These are phyloP conservation scores for Spizellomyces sp. DNA, from an alignment of 192 early-diverging fungal species.

Conservation along the genomic window DNA sequence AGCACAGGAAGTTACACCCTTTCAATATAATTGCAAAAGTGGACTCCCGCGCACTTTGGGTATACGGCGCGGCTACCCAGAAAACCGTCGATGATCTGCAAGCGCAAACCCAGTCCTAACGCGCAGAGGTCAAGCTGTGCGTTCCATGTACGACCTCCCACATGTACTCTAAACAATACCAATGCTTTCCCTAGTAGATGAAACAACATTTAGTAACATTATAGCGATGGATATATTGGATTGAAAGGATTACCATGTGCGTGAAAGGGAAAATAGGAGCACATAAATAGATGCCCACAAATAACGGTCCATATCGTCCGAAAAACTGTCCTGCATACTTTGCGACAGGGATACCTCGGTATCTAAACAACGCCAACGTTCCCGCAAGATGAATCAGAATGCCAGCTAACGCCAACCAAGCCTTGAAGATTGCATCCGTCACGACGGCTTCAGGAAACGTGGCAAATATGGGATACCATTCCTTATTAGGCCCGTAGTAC, in stretches of 20 bases:
- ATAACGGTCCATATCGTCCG: background rate
- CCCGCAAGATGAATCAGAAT: background rate
- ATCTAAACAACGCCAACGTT: background rate
- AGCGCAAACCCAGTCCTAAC: too few relatives aligned
- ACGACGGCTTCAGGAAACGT: background rate
- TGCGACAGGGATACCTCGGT: background rate
- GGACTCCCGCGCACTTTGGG: too few relatives aligned
- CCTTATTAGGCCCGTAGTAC: background rate
- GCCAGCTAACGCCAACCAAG: background rate
- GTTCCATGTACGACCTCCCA: background rate
- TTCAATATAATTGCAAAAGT: too few relatives aligned
- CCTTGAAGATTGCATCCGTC: background rate
- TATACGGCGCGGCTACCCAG: too few relatives aligned
- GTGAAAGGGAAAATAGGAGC: slow-evolving; percentile 15
- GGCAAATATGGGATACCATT: slow-evolving; percentile 4
- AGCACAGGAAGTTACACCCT: too few relatives aligned
- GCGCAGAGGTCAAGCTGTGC: background rate
- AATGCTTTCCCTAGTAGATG: background rate
- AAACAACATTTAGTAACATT: background rate
- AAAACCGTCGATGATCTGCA: too few relatives aligned
- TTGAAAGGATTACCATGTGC: background rate
- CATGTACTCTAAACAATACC: slow-evolving; percentile 2
- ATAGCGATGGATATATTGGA: background rate
- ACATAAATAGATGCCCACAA: slow-evolving; percentile 1
- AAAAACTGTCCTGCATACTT: background rate